Conservation (phyloP, 1,284 basidiomycete species). For the Cronartium quercuum region DNA sequence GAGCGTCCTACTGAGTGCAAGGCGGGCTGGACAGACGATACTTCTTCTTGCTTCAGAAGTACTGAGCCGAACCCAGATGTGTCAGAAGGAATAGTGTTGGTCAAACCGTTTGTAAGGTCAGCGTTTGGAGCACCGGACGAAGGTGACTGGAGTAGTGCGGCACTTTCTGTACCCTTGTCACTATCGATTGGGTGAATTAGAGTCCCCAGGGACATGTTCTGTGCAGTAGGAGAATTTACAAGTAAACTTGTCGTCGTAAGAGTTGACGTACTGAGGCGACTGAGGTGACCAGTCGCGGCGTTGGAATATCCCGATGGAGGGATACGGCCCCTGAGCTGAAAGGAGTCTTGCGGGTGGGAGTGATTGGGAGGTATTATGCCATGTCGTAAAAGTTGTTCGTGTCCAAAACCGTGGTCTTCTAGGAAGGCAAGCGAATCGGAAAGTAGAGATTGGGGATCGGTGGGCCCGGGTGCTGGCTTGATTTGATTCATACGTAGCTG, state of each 20-base stretch:
- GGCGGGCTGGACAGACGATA: not conserved
- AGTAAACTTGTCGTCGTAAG: not conserved
- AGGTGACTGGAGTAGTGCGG: not conserved
- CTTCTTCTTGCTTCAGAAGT: too few relatives aligned
- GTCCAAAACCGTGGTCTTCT: slow-evolving; percentile 22
- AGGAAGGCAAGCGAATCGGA: slow-evolving; percentile 29
- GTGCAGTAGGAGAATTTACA: not conserved
- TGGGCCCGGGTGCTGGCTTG: not conserved
- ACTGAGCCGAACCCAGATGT: too few relatives aligned
- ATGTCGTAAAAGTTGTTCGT: not conserved
- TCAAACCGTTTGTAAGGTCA: not conserved
- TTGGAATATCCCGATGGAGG: not conserved
- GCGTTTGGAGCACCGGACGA: not conserved
- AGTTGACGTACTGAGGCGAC: not conserved
- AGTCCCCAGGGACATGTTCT: not conserved
- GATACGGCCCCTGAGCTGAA: not conserved
- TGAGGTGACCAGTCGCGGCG: not conserved
- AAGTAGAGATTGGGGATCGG: not conserved
- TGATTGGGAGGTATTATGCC: not conserved
- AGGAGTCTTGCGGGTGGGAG: slow-evolving; percentile 1
- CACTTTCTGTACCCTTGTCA: not conserved
- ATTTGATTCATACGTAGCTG: not conserved
- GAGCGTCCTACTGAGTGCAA: not conserved
- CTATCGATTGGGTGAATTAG: not conserved
- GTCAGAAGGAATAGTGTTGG: too few relatives aligned